Evolutionary conservation across 805 yeast genomes (phyloP).

Genomic region (Kuraishia hungarica): DNA sequence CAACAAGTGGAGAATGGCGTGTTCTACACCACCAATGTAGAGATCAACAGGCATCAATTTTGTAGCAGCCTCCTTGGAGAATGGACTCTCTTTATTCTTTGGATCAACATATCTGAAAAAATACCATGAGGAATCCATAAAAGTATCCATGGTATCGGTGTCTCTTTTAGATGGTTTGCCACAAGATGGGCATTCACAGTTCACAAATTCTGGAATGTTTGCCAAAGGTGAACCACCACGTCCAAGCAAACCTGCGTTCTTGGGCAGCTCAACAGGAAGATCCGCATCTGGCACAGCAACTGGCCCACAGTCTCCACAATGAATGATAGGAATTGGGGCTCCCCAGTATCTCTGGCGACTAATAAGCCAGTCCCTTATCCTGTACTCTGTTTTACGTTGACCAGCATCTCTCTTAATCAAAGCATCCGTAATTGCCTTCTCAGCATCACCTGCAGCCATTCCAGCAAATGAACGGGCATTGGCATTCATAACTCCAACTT

Average conservation of each 20-base stretch:
- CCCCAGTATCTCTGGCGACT: slow-evolving; percentile 98
- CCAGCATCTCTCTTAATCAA: slow-evolving; percentile 38
- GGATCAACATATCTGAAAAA: slow-evolving; percentile 79
- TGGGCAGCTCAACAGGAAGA: slow-evolving; percentile 77
- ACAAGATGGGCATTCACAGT: slow-evolving; percentile 78
- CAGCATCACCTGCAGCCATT: slow-evolving; percentile 40
- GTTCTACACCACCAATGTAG: slow-evolving; percentile 94
- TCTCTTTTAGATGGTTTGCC: slow-evolving; percentile 69
- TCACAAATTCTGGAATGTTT: slow-evolving; percentile 56
- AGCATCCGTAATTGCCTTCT: slow-evolving; percentile 29
- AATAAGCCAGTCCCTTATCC: slow-evolving; percentile 88
- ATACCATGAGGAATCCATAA: slow-evolving; percentile 98
- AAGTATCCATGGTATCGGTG: slow-evolving; percentile 98
- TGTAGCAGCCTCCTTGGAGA: slow-evolving; percentile 40
- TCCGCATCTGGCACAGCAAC: slow-evolving; percentile 89
- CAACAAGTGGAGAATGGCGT: slow-evolving; percentile 85
- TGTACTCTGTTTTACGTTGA: slow-evolving; percentile 38
- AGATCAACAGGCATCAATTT: slow-evolving; percentile 74
- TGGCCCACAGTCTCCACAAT: slow-evolving; percentile 78
- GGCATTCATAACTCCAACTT: slow-evolving; percentile 38
- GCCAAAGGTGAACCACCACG: slow-evolving; percentile 65
- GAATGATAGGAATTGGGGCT: slow-evolving; percentile 92
- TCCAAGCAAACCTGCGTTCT: slow-evolving; percentile 33
- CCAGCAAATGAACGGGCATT: slow-evolving; percentile 46
- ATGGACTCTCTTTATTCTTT: slow-evolving; percentile 46